Evolutionary conservation across 176 grass and related monocot species (phyloP), one percentile per base, ranked within the genome.

Genomic region (Oryza rufipogon): DNA sequence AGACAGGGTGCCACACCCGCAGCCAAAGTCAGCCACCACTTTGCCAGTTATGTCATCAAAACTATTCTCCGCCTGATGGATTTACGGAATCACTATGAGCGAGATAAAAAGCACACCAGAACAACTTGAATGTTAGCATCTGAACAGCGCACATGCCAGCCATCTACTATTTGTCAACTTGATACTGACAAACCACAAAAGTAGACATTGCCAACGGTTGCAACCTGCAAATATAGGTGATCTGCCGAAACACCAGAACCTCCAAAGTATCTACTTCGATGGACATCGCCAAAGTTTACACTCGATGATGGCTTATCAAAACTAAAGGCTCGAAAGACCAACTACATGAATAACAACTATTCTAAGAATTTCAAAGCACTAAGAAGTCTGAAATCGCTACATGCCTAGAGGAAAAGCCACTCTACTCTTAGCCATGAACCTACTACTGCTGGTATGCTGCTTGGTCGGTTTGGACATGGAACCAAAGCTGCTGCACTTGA

Each of bases 11-110:
- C 96, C 93, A 56, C 96, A 98, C 68, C 93, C 96, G 44, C 96
- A 98, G 71, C 96, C 96, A 79, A 98, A 98, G 64, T 95, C 96
- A 68, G 96, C 96, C 77, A 98, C 96, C 32, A 98, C 80, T 83
- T 98, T 95, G 58, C 96, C 91, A 86, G 83, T 58, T 83, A 95
- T 92, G 69, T 94, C 93, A 32, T 88, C 91, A 23, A 88, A 95
- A 82, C 86, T 89, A 86, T 81, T 98, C 83, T 93, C 91, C 2
- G 91, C 96, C 91, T 98, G 86, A 87, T 25, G 30, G n/a, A 58
- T 78, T 84, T 15, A 84, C 2, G 25, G 75, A 79, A 78, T 20
- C 34, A 49, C 11, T 47, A 83, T 83, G 4, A 73, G 28, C 12
- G 68, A 36, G 65, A 71, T 56, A 77, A 47, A 58, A 5, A 70